Evolutionary conservation across 208 protist genomes (phyloP).

Genomic region (Leishmania mexicana): DNA sequence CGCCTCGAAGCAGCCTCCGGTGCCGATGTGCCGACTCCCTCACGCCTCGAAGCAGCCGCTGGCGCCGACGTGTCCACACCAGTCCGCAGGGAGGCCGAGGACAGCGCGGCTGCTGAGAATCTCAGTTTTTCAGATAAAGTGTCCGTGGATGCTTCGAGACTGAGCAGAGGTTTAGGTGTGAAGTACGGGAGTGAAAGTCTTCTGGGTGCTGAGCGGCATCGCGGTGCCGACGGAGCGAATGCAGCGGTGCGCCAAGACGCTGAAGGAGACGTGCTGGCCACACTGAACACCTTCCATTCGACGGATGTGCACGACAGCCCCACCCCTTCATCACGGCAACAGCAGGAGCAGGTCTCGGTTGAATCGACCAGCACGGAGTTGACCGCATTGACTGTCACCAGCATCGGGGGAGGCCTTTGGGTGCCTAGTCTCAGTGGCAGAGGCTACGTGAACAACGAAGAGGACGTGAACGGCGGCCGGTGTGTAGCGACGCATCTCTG

Average conservation of each 20-base stretch:
- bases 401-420: background rate
- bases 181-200: background rate
- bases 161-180: background rate
- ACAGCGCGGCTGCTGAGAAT: background rate
- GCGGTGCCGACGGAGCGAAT: background rate
- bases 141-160: background rate
- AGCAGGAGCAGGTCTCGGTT: background rate
- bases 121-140: background rate
- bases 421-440: background rate
- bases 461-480: background rate
- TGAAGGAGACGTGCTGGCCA: background rate
- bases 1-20: background rate
- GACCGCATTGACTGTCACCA: too few species aligned
- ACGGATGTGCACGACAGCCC: background rate
- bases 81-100: slow-evolving; percentile 2
- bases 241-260: background rate
- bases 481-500: slow-evolving; percentile 29
- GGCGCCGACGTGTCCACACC: background rate
- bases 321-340: background rate
- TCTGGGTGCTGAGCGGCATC: background rate
- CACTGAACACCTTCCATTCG: background rate
- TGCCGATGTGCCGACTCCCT: background rate
- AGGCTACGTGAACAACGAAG: slow-evolving; percentile 1
- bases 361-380: background rate
- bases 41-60: background rate